Percentiles rank a stretch among this genome's conserved stretches.
Evolutionary conservation across 2,329 filamentous ascomycete genomes (phyloP).

Genomic region (Ophiostoma perfectum): DNA sequence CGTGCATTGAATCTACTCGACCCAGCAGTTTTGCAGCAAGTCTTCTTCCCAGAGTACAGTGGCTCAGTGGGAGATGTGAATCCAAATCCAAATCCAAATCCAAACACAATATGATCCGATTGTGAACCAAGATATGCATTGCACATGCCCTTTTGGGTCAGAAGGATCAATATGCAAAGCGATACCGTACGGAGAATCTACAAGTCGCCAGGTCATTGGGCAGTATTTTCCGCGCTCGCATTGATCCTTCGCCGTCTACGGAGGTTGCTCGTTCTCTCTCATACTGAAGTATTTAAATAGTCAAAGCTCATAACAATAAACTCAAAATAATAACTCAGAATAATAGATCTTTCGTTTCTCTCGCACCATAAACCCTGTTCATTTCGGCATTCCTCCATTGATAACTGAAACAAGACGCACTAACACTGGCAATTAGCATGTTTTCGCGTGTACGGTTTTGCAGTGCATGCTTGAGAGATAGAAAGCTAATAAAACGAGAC

Average conservation of each 20-base stretch:
- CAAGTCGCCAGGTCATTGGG: too few species aligned
- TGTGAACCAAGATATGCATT: constrained; percentile 7
- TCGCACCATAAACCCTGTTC: not conserved
- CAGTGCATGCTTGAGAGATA: not conserved
- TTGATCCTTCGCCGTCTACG: too few species aligned
- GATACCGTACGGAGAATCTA: too few species aligned
- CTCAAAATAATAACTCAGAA: not conserved
- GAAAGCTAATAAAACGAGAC: not conserved
- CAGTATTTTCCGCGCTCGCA: too few species aligned
- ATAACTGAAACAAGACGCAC: constrained; percentile 1
- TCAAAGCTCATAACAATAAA: not conserved
- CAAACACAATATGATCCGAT: not conserved
- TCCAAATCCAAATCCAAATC: too few species aligned
- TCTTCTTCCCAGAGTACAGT: too few species aligned
- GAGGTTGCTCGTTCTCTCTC: too few species aligned
- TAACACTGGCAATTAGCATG: not conserved
- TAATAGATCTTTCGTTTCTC: too few species aligned
- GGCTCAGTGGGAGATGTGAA: too few species aligned
- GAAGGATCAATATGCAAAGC: too few species aligned
- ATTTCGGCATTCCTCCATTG: not conserved
- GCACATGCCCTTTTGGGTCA: not conserved
- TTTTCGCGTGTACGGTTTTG: not conserved
- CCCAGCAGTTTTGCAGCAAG: too few species aligned
- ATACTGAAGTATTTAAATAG: too few species aligned
- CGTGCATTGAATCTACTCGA: not conserved